Conservation (phyloP, 2,329 filamentous ascomycete genomes). For the Lasiodiplodia sp. region DNA sequence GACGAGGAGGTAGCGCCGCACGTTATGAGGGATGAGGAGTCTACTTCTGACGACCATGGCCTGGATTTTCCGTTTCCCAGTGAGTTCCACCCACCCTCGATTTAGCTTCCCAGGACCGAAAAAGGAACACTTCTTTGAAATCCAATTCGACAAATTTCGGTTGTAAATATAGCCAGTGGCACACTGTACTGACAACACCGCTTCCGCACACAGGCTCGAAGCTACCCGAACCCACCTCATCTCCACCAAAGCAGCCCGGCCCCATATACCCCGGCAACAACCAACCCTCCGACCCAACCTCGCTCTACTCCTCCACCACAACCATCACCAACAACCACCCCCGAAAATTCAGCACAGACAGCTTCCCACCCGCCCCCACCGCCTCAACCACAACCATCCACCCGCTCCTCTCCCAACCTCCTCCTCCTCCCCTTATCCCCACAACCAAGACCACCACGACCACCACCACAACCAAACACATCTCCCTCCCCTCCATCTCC, state of each 20-base stretch:
- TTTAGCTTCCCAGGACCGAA: too few relatives aligned
- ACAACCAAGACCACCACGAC: not conserved
- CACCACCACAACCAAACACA: not conserved
- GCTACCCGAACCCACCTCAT: not conserved
- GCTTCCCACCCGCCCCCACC: not conserved
- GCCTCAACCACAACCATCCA: constrained; percentile 2
- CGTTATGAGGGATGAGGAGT: too few relatives aligned
- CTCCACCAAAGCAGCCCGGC: not conserved
- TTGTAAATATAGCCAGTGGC: too few relatives aligned
- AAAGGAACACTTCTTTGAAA: too few relatives aligned
- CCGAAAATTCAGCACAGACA: not conserved
- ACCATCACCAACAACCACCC: not conserved
- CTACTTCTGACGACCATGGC: too few relatives aligned
- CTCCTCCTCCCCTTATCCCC: not conserved
- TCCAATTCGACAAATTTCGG: too few relatives aligned
- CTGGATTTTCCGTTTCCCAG: too few relatives aligned
- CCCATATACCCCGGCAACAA: not conserved
- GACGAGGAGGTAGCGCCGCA: constrained; percentile 3
- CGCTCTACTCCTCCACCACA: not conserved
- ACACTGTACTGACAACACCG: too few relatives aligned
- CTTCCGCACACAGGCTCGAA: too few relatives aligned
- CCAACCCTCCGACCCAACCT: not conserved
- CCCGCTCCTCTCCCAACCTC: not conserved
- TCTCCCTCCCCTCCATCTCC: constrained; percentile 12
- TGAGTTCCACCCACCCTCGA: too few relatives aligned